Base-by-base conservation (phyloP, 2,329 filamentous ascomycete genomes). In the Hypoxylon sp. region DNA sequence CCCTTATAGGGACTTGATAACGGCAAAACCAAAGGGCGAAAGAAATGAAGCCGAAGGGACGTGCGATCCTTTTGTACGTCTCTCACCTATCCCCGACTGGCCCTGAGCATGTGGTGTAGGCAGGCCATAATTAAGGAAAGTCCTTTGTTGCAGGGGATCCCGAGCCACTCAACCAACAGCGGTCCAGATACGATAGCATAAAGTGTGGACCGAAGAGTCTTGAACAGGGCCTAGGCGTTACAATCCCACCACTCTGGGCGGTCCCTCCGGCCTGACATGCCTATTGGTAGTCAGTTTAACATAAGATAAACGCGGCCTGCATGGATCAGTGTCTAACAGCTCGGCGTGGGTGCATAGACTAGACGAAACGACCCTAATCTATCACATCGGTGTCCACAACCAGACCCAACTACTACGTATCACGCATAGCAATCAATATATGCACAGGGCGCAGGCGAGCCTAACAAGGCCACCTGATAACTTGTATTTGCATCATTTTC, bases 331-430 rank as follows among this genome's bases (percentile, higher is more conserved):
- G 45, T 61, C 61, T 65, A 56, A 58, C 48, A 39, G 53, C 34
- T 54, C 51, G 51, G 41, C 50, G 32, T 34, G 41, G 43, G 48
- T 46, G 59, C 50, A 48, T 61, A 48, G 53, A 56, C 61, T 39
- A 39, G 46, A 19, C 51, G 52, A 51, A 32, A 14, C 45, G 29
- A 46, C 50, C 47, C 47, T 43, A 25, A 43, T 41, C 63, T 58
- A 62, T 57, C 46, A 62, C 57, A 30, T 62, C 67, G 67, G 67
- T 67, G 67, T 67, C 57, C 61, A 46, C 50, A 67, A 63, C 54
- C 11, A 65, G 62, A 19, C 50, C 25, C 55, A 47, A 32, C 43
- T 67, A 54, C 57, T 41, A 65, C 61, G 41, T 52, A 65, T 54
- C 39, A 53, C 43, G 54, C 52, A 63, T 56, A 37, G 12, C 54